Evolutionary conservation across 441 rosid genomes (phyloP).

Genomic region (Omphalea diandra): DNA sequence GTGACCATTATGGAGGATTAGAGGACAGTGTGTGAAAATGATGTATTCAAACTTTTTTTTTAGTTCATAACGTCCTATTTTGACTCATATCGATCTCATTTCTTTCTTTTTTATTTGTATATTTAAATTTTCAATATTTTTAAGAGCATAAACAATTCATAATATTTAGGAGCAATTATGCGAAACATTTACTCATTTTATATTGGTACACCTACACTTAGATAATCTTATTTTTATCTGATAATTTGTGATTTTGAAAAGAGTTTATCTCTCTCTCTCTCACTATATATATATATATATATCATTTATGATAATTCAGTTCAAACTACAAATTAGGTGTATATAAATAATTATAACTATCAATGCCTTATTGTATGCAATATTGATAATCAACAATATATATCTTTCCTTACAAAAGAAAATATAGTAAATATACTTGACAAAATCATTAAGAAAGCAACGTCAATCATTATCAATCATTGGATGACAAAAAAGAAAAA

Average conservation of each 20-base stretch:
- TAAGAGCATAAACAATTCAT: background rate
- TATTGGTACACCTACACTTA: no score
- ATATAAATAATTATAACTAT: constrained; percentile 5
- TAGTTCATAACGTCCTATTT: constrained; percentile 21
- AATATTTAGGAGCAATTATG: no score
- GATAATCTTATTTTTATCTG: no score
- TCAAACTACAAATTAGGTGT: constrained; percentile 4
- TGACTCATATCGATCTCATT: no score
- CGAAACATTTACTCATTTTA: no score
- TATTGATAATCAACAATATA: background rate
- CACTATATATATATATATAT: no score
- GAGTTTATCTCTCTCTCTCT: no score
- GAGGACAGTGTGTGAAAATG: background rate
- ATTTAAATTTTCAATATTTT: background rate
- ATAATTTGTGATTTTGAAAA: no score
- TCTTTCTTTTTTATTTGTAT: background rate
- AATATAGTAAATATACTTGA: background rate
- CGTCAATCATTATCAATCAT: constrained; percentile 34
- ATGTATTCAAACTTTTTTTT: no score
- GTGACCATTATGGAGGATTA: background rate
- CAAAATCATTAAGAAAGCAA: constrained; percentile 4
- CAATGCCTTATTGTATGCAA: background rate
- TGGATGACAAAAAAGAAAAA: constrained; percentile 11
- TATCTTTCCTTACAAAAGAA: background rate
- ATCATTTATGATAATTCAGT: background rate